Base-by-base conservation (phyloP, 306 rosid species). In the Cajanus cajan region DNA sequence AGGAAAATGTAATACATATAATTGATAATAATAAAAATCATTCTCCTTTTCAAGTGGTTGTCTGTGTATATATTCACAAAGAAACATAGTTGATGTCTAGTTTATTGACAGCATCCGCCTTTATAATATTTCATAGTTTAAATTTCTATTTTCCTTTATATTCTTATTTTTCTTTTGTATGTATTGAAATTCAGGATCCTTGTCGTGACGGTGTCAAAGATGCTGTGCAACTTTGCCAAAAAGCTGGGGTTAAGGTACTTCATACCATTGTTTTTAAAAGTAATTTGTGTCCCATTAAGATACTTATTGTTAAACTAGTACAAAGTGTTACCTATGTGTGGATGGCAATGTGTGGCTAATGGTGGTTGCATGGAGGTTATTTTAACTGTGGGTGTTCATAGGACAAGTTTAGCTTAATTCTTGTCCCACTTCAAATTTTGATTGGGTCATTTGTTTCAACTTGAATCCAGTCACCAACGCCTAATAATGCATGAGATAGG, bases 201-300 rank as follows among this genome's bases (percentile, higher is more conserved):
- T 96, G 98, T 80, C 91, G 98, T 71, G 88, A 89, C 7, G 89
- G 94, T 71, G 98, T 96, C 37, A 83, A 72, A 77, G 88, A 80
- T 61, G 84, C 99, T 4, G 96, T 96, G 64, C 82, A 48, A 80
- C 90, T 96, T 73, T 96, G 99, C 88, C 96, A 91, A 84, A 90
- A 82, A 22, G 96, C 99, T 54, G 99, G 99, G 58, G 94, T 96
- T 68, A 93, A 96, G 99, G 99, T 96, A 82, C 64, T 22, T 21
- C 36, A 50, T 65, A 54, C 39, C 66, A 36, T 40, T 59, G 14
- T 28, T 80, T 78, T 70, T 51, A 43, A 44, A 71, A 65, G 37
- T 14, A 59, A 14, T 50, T 47, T 28, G 31, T 76, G 62, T 70
- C 76, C 31, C 41, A 57, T 57, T 18, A 24, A 50, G 55, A 70